A percentile compares a stretch with the other conserved stretches of the same genome.
These are phyloP conservation scores for Trametes cinnabarina DNA, from an alignment of 768 basidiomycete genomes.

Conservation along the genomic window DNA sequence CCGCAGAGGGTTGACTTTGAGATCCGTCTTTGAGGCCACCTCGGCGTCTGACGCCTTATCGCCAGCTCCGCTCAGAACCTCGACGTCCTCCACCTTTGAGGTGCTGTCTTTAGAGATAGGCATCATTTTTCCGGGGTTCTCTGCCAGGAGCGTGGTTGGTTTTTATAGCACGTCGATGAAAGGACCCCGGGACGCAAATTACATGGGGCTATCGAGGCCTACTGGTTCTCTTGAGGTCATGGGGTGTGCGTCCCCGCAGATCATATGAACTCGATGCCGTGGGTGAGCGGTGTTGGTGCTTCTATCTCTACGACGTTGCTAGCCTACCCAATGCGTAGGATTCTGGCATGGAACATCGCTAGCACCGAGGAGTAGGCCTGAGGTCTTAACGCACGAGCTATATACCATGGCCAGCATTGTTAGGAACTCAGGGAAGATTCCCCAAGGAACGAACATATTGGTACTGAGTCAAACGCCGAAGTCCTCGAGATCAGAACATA, in stretches of 20 bases:
- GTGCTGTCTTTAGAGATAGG: conserved; percentile 8
- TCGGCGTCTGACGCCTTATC: not conserved
- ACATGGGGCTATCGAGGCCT: too few relatives aligned
- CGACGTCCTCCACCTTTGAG: not conserved
- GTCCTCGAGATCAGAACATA: too few relatives aligned
- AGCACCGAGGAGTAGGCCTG: too few relatives aligned
- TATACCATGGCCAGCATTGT: too few relatives aligned
- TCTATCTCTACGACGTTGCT: not conserved
- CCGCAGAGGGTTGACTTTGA: not conserved
- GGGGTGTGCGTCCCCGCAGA: not conserved
- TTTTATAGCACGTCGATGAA: not conserved
- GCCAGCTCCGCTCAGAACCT: not conserved
- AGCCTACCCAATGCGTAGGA: too few relatives aligned
- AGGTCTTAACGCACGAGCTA: too few relatives aligned
- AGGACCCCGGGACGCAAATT: too few relatives aligned
- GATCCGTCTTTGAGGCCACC: not conserved
- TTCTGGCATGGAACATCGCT: too few relatives aligned
- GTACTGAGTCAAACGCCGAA: too few relatives aligned
- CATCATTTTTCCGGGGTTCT: not conserved
- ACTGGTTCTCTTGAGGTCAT: not conserved
- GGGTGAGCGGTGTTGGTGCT: not conserved
- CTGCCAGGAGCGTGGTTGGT: not conserved
- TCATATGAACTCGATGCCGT: not conserved
- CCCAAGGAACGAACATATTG: too few relatives aligned
- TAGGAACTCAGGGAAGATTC: too few relatives aligned